Percentiles rank a stretch among this genome's conserved stretches.
Conservation (phyloP, 805 yeast species). For the Wickerhamiella hasegawae region DNA sequence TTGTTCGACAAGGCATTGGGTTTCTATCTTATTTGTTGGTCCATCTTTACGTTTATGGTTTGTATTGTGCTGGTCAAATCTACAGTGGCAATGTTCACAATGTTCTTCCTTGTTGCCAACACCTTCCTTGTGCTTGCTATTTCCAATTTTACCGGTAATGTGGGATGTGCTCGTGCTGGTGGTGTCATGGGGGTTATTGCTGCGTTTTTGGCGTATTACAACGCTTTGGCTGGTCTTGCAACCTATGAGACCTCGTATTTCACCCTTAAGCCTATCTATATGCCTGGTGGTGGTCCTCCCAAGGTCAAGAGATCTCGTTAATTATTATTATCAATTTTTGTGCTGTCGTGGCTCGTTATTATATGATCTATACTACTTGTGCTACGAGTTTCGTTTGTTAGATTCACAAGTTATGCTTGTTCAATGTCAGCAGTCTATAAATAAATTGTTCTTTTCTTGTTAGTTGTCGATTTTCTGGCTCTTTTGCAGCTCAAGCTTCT, state of each 20-base stretch:
- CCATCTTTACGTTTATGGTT: background rate
- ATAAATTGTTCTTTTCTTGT: too few relatives aligned
- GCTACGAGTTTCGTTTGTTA: background rate
- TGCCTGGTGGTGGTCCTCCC: conserved; percentile 26
- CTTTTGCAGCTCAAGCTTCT: too few relatives aligned
- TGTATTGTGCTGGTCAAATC: background rate
- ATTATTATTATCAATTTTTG: background rate
- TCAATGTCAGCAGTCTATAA: too few relatives aligned
- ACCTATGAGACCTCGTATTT: conserved; percentile 43
- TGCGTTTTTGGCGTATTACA: conserved; percentile 45
- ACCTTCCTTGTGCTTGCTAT: background rate
- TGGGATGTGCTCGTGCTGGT: conserved; percentile 35
- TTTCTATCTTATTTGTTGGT: background rate
- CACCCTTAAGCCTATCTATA: conserved; percentile 31
- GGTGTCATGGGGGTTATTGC: conserved; percentile 46
- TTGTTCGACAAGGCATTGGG: background rate
- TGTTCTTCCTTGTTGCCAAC: background rate
- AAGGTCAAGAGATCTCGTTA: background rate
- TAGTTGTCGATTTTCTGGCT: too few relatives aligned
- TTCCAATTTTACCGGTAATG: conserved; percentile 24
- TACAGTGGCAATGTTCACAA: background rate
- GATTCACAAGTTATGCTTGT: too few relatives aligned
- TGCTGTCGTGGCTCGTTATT: background rate
- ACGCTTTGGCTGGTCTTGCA: conserved; percentile 47
- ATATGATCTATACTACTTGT: background rate